Percentiles rank a stretch among this genome's conserved stretches.
Evolutionary conservation across 208 protist species (phyloP).

Genomic region (Leishmania arabica): DNA sequence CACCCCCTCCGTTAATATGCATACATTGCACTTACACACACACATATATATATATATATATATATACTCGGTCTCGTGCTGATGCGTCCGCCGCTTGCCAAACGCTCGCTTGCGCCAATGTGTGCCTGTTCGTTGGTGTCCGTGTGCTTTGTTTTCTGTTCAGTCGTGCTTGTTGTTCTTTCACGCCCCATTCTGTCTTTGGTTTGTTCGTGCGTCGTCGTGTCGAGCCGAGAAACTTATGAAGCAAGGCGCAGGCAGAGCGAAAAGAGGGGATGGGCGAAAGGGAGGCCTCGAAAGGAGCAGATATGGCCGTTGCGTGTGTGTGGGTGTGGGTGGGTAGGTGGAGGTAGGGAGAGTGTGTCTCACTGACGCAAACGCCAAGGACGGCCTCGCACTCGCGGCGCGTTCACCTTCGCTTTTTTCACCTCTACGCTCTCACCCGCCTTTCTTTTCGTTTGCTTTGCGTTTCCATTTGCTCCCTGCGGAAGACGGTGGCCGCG

Average conservation of each 20-base stretch:
- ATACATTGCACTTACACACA: too few species aligned
- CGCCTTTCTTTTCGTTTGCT: too few species aligned
- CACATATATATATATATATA: too few species aligned
- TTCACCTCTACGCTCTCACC: background rate
- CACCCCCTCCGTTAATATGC: background rate
- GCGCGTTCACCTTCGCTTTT: background rate
- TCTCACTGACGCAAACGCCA: background rate
- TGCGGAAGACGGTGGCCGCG: background rate
- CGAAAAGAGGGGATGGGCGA: background rate
- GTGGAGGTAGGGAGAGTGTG: background rate
- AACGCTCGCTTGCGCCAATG: background rate
- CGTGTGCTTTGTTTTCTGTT: background rate
- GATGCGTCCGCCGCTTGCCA: background rate
- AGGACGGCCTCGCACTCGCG: background rate
- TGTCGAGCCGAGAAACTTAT: background rate
- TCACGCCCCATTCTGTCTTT: background rate
- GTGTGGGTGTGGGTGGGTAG: too few species aligned
- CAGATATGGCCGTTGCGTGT: background rate
- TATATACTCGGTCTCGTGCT: background rate
- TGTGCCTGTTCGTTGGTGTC: background rate
- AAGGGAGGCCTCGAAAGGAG: background rate
- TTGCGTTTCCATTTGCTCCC: background rate
- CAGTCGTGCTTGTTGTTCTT: background rate
- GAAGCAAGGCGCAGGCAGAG: background rate
- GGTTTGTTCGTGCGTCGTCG: background rate